These are phyloP conservation scores for Pyronema domesticum DNA, from an alignment of 495 filamentous ascomycete genomes.

Conservation along the genomic window DNA sequence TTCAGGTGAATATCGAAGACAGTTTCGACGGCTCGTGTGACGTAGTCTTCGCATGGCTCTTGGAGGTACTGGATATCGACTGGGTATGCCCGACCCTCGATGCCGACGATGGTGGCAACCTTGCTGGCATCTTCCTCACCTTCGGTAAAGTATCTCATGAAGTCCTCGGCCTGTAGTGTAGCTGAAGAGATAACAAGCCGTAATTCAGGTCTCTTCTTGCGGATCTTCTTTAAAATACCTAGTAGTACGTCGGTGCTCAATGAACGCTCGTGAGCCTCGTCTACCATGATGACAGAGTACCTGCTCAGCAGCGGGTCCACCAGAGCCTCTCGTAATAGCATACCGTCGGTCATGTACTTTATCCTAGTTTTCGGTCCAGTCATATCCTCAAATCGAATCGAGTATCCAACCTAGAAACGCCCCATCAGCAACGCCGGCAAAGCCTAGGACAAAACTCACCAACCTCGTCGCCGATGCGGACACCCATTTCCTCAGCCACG, in stretches of 20 bases:
- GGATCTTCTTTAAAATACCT: slow-evolving; percentile 86
- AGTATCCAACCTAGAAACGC: slow-evolving; percentile 55
- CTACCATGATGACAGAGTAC: slow-evolving; percentile 96
- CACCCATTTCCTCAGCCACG: slow-evolving; percentile 86
- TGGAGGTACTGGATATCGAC: slow-evolving; percentile 80
- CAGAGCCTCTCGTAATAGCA: slow-evolving; percentile 82
- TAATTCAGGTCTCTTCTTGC: slow-evolving; percentile 61
- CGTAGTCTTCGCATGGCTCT: slow-evolving; percentile 66
- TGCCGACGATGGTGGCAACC: slow-evolving; percentile 59
- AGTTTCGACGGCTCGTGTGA: slow-evolving; percentile 70
- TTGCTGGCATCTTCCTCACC: slow-evolving; percentile 23
- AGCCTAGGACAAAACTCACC: slow-evolving; percentile 4
- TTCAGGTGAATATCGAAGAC: slow-evolving; percentile 86
- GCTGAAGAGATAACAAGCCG: slow-evolving; percentile 87
- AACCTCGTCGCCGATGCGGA: slow-evolving; percentile 69
- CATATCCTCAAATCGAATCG: slow-evolving; percentile 88
- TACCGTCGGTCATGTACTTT: slow-evolving; percentile 92
- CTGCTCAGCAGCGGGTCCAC: slow-evolving; percentile 82
- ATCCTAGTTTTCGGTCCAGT: slow-evolving; percentile 78
- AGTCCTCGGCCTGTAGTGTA: slow-evolving; percentile 80
- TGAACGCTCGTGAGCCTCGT: slow-evolving; percentile 93
- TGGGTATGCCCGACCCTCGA: slow-evolving; percentile 82
- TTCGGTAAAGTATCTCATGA: slow-evolving; percentile 61
- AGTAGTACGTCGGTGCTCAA: slow-evolving; percentile 87
- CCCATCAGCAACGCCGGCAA: not conserved